phyloP scores from a whole-genome alignment of 768 basidiomycete species.

The Mycena pura region DNA sequence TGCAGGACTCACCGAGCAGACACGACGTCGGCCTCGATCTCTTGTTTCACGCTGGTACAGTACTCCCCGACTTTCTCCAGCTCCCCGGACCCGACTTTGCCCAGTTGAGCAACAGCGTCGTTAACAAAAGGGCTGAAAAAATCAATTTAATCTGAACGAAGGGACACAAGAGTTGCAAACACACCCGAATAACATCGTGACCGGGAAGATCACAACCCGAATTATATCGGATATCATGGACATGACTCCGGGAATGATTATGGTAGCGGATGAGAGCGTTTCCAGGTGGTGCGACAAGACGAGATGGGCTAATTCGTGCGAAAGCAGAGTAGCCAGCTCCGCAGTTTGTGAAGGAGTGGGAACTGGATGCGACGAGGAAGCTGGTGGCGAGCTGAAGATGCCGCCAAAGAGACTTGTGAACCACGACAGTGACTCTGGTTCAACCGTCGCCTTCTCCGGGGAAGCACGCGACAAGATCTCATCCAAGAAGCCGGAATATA shows the following conservation, averaged over 20 bases:
- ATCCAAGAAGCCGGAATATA: conserved; percentile 93
- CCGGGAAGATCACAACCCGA: conserved; percentile 81
- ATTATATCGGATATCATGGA: conserved; percentile 80
- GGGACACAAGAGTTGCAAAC: not conserved
- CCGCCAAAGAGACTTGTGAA: conserved; percentile 52
- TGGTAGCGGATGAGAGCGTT: conserved; percentile 82
- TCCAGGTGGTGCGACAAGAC: conserved; percentile 91
- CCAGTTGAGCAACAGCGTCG: conserved; percentile 86
- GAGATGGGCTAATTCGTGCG: conserved; percentile 94
- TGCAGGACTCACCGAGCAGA: conserved; percentile 69
- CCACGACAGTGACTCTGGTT: conserved; percentile 50
- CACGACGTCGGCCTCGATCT: conserved; percentile 92
- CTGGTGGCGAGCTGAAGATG: conserved; percentile 43
- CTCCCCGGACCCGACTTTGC: conserved; percentile 79
- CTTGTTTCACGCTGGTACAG: conserved; percentile 83
- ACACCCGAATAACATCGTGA: conserved; percentile 86
- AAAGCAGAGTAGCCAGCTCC: conserved; percentile 87
- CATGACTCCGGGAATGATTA: conserved; percentile 81
- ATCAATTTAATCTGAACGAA: not conserved
- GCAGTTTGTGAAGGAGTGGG: conserved; percentile 86
- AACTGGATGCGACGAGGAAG: conserved; percentile 46
- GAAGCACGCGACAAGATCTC: conserved; percentile 70
- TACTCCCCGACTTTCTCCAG: conserved; percentile 72
- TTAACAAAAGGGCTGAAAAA: conserved; percentile 77
- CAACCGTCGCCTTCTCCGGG: conserved; percentile 26